These are phyloP conservation scores for Backusella tarrabulga DNA, from an alignment of 192 early-diverging fungal species.

Conservation along the genomic window DNA sequence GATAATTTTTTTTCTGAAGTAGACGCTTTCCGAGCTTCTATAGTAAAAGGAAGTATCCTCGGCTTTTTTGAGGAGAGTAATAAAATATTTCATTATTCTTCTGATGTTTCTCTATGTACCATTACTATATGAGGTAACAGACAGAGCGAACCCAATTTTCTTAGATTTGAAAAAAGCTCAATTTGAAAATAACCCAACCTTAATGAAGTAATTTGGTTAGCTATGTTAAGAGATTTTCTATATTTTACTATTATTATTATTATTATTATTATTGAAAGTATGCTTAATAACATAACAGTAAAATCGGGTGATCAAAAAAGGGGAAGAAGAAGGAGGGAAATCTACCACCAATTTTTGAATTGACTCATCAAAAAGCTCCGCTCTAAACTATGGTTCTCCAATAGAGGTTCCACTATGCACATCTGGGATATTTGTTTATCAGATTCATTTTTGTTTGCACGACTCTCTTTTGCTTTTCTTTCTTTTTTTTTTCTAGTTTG, in stretches of 20 bases:
- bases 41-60: neutral
- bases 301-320: neutral
- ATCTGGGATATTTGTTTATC: neutral
- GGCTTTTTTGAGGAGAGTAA: neutral
- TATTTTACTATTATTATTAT: neutral
- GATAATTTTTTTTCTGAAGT: neutral
- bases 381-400: neutral
- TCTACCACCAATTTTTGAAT: neutral
- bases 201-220: neutral
- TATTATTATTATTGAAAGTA: neutral
- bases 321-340: neutral
- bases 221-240: neutral
- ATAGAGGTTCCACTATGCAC: neutral
- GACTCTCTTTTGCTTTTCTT: neutral
- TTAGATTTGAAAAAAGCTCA: neutral
- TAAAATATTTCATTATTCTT: neutral
- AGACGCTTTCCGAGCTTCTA: neutral
- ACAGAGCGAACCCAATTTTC: neutral
- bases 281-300: neutral
- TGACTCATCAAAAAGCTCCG: neutral
- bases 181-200: neutral
- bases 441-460: neutral
- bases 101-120: neutral
- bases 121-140: neutral
- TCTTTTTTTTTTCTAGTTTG: neutral